phyloP scores from a whole-genome alignment of 1,139 yeast species.

The Debaryomycetaceae sp. region DNA sequence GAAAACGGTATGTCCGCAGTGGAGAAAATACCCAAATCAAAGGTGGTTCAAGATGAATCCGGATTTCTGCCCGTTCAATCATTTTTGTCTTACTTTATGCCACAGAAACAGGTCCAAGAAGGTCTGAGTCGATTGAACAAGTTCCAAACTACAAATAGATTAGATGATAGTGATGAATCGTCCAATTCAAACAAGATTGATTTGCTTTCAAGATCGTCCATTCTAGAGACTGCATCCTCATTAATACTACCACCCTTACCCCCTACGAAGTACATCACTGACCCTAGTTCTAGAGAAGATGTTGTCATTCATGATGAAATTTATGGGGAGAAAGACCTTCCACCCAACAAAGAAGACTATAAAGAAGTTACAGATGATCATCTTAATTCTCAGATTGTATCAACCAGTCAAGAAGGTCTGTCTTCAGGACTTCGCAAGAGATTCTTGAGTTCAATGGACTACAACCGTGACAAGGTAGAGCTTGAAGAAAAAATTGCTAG shows the following conservation, averaged over 20 bases:
- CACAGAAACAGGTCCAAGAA: constrained; percentile 35
- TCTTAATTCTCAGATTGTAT: not conserved
- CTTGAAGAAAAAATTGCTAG: constrained; percentile 85
- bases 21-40: constrained; percentile 8
- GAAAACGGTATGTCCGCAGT: not conserved
- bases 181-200: constrained; percentile 13
- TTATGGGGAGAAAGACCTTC: constrained; percentile 35
- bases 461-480: constrained; percentile 9
- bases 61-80: constrained; percentile 40
- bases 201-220: constrained; percentile 63
- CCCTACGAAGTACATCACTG: constrained; percentile 60
- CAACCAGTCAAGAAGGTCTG: not conserved
- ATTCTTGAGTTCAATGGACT: constrained; percentile 20
- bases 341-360: constrained; percentile 10
- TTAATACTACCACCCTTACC: constrained; percentile 88
- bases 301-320: constrained; percentile 41
- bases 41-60: constrained; percentile 14
- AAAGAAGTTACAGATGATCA: not conserved
- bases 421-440: constrained; percentile 12
- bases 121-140: constrained; percentile 23
- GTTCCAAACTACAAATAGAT: constrained; percentile 25
- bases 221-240: constrained; percentile 79
- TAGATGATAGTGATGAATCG: constrained; percentile 8
- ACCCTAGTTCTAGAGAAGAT: constrained; percentile 44
- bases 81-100: constrained; percentile 42